Conservation (phyloP, 1,284 basidiomycete genomes). For the Caloboletus inedulis region DNA sequence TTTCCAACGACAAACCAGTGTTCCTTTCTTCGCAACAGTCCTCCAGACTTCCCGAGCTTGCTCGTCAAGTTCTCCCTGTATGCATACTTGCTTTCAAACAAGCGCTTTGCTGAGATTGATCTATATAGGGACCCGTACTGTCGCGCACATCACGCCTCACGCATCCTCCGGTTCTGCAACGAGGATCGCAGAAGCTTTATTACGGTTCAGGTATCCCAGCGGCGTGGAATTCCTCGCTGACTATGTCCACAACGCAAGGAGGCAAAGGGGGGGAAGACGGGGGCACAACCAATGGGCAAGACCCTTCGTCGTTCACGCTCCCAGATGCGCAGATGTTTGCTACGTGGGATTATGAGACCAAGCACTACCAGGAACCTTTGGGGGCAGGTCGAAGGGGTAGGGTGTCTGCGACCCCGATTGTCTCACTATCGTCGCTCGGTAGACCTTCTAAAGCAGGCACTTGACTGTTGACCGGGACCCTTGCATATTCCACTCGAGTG, state of each 20-base stretch:
- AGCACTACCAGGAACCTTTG: conserved; percentile 57
- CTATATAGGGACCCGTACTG: conserved; percentile 40
- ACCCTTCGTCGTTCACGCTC: conserved; percentile 40
- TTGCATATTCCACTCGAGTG: neutral
- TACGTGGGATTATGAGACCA: conserved; percentile 73
- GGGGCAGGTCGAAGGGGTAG: conserved; percentile 26
- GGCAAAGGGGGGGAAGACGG: conserved; percentile 29
- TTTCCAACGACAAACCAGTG: conserved; percentile 41
- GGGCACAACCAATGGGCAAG: conserved; percentile 31
- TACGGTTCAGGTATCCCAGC: conserved; percentile 63
- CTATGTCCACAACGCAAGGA: conserved; percentile 26
- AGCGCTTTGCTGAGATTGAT: neutral
- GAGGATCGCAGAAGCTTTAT: conserved; percentile 53
- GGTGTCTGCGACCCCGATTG: conserved; percentile 9
- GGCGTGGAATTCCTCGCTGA: conserved; percentile 58
- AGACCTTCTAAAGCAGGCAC: conserved; percentile 24
- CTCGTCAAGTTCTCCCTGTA: conserved; percentile 61
- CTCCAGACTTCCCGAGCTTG: conserved; percentile 55
- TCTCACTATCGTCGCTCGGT: conserved; percentile 24
- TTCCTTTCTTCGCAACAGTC: conserved; percentile 32
- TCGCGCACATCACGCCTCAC: conserved; percentile 58
- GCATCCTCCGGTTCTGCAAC: conserved; percentile 59
- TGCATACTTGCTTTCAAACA: conserved; percentile 24
- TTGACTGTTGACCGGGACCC: conserved; percentile 8
- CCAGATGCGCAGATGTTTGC: conserved; percentile 68